Evolutionary conservation across 2,329 filamentous ascomycete species (phyloP), one percentile per base, ranked within the genome.

Genomic region (Endoconidiophora laricicola): DNA sequence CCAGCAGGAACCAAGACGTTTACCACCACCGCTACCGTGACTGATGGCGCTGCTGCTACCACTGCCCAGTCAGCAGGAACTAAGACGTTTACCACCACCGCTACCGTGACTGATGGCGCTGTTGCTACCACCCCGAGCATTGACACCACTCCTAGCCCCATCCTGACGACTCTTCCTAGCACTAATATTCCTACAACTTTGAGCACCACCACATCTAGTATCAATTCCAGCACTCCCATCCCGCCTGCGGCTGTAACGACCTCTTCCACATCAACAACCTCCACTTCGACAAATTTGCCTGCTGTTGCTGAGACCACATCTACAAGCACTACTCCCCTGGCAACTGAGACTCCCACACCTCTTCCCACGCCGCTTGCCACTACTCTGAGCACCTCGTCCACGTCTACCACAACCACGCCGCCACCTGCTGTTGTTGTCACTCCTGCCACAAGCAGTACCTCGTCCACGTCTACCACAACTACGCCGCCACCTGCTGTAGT

Each of bases 381-480:
- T 48, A 18, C 6, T 18, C 6, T 3, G n/a, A 26, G 55, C n/a
- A 37, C 49, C 40, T 48, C 52, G 26, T 51, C 16, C 16, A 39
- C 52, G 26, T 51, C 16, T 16, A 39, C 42, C n/a, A 39, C 16
- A 52, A 56, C 53, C 46, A 55, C 39, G 43, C 55, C 45, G 22
- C 44, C 45, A 5, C 20, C 41, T 18, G 6, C 33, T 36, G n/a
- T 36, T 37, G 12, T 36, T 12, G 18, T 23, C 47, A 12, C 43
- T 33, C 20, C 36, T 53, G 6, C 52, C 54, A 14, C 6, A 36
- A 44, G 18, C 48, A 12, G 22, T 12, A 14, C 14, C 2, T 48
- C 56, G 7, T 38, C 49, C 42, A 51, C 53, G 23, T 52, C 23
- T 22, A 44, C 44, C 33, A 43, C n/a, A 52, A 56, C 54, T 46